Percentiles rank a stretch among this genome's conserved stretches.
Evolutionary conservation across 306 rosid species (phyloP).

Genomic region (Cajanus cajan): DNA sequence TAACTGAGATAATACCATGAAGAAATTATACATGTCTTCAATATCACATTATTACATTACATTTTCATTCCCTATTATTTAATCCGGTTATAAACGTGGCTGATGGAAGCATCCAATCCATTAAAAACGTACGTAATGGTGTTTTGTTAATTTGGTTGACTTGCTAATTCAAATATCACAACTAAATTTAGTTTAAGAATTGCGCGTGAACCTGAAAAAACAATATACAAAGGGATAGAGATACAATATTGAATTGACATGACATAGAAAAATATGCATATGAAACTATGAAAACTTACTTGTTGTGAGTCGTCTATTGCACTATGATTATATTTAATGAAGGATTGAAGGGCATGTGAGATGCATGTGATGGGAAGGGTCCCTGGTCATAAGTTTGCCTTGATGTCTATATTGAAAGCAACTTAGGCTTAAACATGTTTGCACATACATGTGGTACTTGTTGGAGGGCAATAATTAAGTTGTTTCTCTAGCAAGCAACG

Average conservation of each 20-base stretch:
- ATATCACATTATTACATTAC: not conserved
- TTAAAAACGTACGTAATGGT: not conserved
- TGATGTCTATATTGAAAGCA: constrained; percentile 37
- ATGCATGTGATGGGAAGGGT: constrained; percentile 45
- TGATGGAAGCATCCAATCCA: not conserved
- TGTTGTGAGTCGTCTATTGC: not conserved
- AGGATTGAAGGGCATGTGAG: constrained; percentile 35
- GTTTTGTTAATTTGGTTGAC: not conserved
- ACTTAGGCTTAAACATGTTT: constrained; percentile 23
- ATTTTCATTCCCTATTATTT: not conserved
- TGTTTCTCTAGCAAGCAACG: constrained; percentile 15
- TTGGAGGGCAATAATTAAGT: constrained; percentile 23
- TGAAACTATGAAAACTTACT: not conserved
- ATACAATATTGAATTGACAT: not conserved
- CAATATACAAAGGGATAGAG: not conserved
- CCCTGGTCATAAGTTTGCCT: not conserved
- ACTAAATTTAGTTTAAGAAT: not conserved
- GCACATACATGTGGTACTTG: constrained; percentile 22
- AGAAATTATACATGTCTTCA: too few species aligned
- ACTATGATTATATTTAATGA: constrained; percentile 31
- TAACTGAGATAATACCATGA: not conserved
- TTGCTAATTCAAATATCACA: not conserved
- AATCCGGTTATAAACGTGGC: not conserved
- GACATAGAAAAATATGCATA: not conserved
- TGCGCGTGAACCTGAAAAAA: not conserved